Evolutionary conservation across 73 alveolate genomes (phyloP), one percentile per base, ranked within the genome.

Genomic region (Tetrahymena borealis): DNA sequence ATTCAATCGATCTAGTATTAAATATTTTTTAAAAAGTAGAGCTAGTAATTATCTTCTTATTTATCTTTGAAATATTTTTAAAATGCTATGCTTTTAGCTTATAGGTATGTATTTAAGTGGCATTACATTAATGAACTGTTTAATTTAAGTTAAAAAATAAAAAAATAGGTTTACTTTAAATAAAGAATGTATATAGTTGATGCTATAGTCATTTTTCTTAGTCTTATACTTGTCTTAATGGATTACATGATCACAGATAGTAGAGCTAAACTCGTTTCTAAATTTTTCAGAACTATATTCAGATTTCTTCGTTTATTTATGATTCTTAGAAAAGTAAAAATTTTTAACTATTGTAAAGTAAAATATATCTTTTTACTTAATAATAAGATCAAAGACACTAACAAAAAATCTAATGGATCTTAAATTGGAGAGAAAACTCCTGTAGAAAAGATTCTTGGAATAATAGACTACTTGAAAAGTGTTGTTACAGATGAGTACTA

Each of bases 261-360:
- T 32, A 90, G 78, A 28, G 90, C 91, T 92, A 39, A 40, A 11
- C 78, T 92, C 33, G 35, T 79, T 24, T 79, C 93, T 32, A 92
- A 92, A 92, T 79, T 92, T 24, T 18, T 92, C 28, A 92, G 95
- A 20, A 92, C 90, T 38, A 78, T 92, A 12, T 92, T 92, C 31
- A 92, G 95, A 79, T 92, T 92, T 92, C 31, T 92, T 33, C 90
- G 95, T 33, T 35, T 92, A 16, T 92, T 92, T 60, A 39, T 92
- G 16, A 92, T 92, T 18, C 43, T 92, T 12, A 39, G 95, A 40
- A 85, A 93, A 85, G 95, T 93, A 85, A 79, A n/a, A 24, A 15
- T 15, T 60, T 60, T 20, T 60, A 60, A 13, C 28, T 4, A 18
- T 20, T 60, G 1, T 2, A 24, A 15, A n/a, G 28, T 15, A 35